Conservation (phyloP, 768 basidiomycete species). For the Dentipellis sp. region DNA sequence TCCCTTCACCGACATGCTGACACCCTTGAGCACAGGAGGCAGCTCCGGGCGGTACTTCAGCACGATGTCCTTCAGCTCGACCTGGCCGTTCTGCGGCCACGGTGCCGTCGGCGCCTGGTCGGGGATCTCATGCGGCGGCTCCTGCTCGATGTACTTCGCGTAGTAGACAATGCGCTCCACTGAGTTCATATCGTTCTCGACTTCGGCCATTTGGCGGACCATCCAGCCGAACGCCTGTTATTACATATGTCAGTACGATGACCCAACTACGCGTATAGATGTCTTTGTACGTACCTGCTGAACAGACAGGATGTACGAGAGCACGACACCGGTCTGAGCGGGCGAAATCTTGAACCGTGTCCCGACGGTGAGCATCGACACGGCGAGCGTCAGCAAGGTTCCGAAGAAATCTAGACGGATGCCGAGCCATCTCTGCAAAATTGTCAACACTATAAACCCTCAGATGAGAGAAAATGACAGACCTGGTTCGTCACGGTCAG, state of each 20-base stretch:
- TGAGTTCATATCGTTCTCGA: slow-evolving; percentile 93
- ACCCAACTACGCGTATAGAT: background rate
- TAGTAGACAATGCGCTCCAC: slow-evolving; percentile 83
- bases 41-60: slow-evolving; percentile 82
- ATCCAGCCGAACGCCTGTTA: slow-evolving; percentile 60
- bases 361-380: slow-evolving; percentile 71
- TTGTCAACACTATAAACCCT: slow-evolving; percentile 63
- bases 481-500: slow-evolving; percentile 78
- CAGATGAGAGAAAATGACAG: slow-evolving; percentile 16
- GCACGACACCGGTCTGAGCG: slow-evolving; percentile 63
- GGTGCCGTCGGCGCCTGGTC: slow-evolving; percentile 46
- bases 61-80: slow-evolving; percentile 68
- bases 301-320: slow-evolving; percentile 74
- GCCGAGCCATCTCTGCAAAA: slow-evolving; percentile 75
- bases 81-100: slow-evolving; percentile 71
- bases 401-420: slow-evolving; percentile 87
- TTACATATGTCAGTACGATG: background rate
- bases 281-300: slow-evolving; percentile 46
- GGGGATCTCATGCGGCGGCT: slow-evolving; percentile 59
- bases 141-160: slow-evolving; percentile 71
- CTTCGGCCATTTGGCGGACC: slow-evolving; percentile 70
- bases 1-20: slow-evolving; percentile 58
- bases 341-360: slow-evolving; percentile 70
- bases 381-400: slow-evolving; percentile 57
- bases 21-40: slow-evolving; percentile 78